These are phyloP conservation scores for Posidonia australis DNA, from an alignment of 106 monocot genomes.

Conservation along the genomic window DNA sequence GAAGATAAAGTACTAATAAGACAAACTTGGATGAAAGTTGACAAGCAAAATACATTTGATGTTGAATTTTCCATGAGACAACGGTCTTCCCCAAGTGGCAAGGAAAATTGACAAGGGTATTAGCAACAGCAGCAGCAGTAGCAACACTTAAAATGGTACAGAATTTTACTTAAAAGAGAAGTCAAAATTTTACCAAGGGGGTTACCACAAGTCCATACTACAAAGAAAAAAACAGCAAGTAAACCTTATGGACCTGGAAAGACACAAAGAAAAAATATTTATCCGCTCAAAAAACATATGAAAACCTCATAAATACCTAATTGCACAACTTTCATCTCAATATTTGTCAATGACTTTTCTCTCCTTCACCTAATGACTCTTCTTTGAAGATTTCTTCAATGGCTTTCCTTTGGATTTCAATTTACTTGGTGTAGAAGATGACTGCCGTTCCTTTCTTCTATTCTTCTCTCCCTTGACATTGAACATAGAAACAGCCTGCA, in stretches of 20 bases:
- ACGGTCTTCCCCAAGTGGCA: too few relatives aligned
- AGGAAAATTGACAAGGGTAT: too few relatives aligned
- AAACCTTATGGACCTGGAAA: neutral
- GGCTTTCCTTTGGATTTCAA: conserved; percentile 21
- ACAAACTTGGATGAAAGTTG: too few relatives aligned
- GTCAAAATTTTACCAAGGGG: too few relatives aligned
- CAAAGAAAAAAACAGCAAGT: too few relatives aligned
- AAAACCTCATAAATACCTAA: neutral
- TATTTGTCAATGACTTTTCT: neutral
- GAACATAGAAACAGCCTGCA: conserved; percentile 23
- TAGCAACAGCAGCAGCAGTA: too few relatives aligned
- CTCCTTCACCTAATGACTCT: neutral
- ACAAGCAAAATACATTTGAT: too few relatives aligned
- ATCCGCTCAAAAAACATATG: neutral
- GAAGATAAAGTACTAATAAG: too few relatives aligned
- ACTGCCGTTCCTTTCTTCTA: conserved; percentile 9
- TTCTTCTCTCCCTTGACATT: conserved; percentile 25
- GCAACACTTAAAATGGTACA: too few relatives aligned
- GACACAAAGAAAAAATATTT: neutral
- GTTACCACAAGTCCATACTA: too few relatives aligned
- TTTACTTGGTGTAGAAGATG: conserved; percentile 11
- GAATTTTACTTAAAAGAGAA: too few relatives aligned
- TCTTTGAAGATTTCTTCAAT: conserved; percentile 25
- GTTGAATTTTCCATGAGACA: too few relatives aligned
- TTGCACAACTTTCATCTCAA: neutral